These are phyloP conservation scores for Cladophialophora exuberans DNA, from an alignment of 2,329 filamentous ascomycete species.

Conservation along the genomic window DNA sequence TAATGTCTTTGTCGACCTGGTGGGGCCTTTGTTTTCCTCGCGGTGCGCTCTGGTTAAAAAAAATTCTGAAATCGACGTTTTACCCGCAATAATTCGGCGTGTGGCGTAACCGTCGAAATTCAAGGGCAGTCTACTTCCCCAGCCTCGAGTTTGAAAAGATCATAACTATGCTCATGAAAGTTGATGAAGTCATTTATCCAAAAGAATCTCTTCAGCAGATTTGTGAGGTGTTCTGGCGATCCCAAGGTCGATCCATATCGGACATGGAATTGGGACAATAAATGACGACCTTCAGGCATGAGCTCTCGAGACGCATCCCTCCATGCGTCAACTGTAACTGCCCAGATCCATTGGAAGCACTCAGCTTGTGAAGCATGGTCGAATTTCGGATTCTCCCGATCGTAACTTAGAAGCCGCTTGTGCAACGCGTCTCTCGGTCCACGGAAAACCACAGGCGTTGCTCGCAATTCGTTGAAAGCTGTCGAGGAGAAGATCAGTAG, in stretches of 20 bases:
- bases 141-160: not conserved
- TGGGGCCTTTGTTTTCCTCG: no score
- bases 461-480: constrained; percentile 2
- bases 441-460: constrained; percentile 1
- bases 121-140: not conserved
- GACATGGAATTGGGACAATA: not conserved
- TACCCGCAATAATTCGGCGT: no score
- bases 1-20: no score
- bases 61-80: no score
- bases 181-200: not conserved
- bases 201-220: constrained; percentile 2
- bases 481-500: constrained; percentile 1
- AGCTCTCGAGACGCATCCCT: constrained; percentile 2
- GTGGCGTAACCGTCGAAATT: no score
- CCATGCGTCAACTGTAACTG: not conserved
- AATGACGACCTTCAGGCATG: not conserved
- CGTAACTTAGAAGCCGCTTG: not conserved
- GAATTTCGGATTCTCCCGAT: not conserved
- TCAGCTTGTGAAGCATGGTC: not conserved
- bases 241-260: not conserved
- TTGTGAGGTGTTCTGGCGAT: not conserved
- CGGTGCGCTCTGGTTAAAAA: no score
- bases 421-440: not conserved
- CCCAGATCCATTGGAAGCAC: not conserved
- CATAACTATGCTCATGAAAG: not conserved